A percentile compares a stretch with the other conserved stretches of the same genome.
phyloP scores from a whole-genome alignment of 495 filamentous ascomycete genomes.

The Penicillium waksmanii region DNA sequence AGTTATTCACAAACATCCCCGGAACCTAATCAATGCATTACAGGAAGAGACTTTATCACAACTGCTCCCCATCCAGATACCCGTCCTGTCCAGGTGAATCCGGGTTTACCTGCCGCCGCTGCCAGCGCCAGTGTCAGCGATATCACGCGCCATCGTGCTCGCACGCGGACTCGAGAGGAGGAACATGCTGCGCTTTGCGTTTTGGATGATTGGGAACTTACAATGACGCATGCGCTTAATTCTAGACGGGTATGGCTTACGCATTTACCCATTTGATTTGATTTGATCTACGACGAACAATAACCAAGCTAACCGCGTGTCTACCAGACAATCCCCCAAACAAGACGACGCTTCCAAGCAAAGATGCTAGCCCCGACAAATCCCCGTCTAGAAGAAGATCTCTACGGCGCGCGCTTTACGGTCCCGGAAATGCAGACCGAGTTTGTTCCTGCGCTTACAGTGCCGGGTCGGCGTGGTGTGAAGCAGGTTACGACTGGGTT shows the following conservation, averaged over 20 bases:
- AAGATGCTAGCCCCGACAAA: slow-evolving; percentile 40
- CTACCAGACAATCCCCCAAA: slow-evolving; percentile 44
- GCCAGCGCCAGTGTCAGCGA: not conserved
- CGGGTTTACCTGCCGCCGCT: not conserved
- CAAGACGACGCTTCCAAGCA: slow-evolving; percentile 42
- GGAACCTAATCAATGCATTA: not conserved
- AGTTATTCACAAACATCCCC: no score
- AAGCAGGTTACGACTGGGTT: slow-evolving; percentile 9
- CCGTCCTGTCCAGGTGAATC: not conserved
- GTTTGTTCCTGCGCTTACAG: not conserved
- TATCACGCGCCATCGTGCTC: slow-evolving; percentile 2
- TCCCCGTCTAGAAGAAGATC: slow-evolving; percentile 30
- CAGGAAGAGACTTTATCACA: not conserved
- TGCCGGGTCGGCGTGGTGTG: slow-evolving; percentile 1
- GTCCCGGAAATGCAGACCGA: slow-evolving; percentile 23
- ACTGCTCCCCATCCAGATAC: not conserved
- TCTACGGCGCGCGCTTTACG: slow-evolving; percentile 35
- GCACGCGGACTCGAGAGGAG: slow-evolving; percentile 36
- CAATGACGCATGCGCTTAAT: slow-evolving; percentile 40
- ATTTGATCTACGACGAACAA: not conserved
- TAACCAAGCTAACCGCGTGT: slow-evolving; percentile 1
- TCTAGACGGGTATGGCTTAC: slow-evolving; percentile 32
- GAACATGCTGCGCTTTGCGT: slow-evolving; percentile 42
- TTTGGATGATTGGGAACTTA: slow-evolving; percentile 39
- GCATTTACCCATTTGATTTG: not conserved